Conservation (phyloP, 2,329 filamentous ascomycete species). For the Xylariomycetidae sp. region DNA sequence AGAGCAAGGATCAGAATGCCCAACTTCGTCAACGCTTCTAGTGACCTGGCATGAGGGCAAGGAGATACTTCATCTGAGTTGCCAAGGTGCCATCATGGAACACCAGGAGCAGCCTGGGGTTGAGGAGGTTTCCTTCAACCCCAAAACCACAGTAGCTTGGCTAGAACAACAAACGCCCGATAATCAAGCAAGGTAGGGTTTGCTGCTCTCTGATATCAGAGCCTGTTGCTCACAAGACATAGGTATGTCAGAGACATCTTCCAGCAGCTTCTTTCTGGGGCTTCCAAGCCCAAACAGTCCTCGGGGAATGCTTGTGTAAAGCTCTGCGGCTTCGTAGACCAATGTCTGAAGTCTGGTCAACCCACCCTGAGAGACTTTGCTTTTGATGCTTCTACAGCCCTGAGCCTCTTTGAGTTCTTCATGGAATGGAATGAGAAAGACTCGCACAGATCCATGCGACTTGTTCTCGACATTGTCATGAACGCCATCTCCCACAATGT, state of each 20-base stretch:
- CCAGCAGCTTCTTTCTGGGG: conserved; percentile 41
- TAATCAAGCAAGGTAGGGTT: conserved; percentile 22
- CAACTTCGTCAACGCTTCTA: too few species aligned
- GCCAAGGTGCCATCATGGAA: conserved; percentile 13
- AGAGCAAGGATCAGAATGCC: too few species aligned
- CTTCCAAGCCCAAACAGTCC: conserved; percentile 48
- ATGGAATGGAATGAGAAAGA: conserved; percentile 65
- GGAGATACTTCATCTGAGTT: too few species aligned
- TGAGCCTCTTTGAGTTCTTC: conserved; percentile 56
- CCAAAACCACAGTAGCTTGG: conserved; percentile 25
- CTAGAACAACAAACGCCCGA: conserved; percentile 23
- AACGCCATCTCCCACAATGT: conserved; percentile 49
- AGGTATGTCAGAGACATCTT: conserved; percentile 34
- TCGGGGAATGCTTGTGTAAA: conserved; percentile 56
- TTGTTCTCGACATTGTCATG: conserved; percentile 55
- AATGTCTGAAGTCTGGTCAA: conserved; percentile 47
- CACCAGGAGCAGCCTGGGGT: conserved; percentile 16
- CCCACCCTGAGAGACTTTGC: conserved; percentile 41
- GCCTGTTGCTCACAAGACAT: conserved; percentile 5
- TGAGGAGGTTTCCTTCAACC: conserved; percentile 25
- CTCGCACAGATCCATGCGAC: conserved; percentile 58
- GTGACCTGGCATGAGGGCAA: too few species aligned
- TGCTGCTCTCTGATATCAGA: too few species aligned
- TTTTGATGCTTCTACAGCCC: conserved; percentile 43
- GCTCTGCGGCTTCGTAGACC: conserved; percentile 59